Evolutionary conservation across 2,329 filamentous ascomycete species (phyloP), one percentile per base, ranked within the genome.

Genomic region (Venturia asperata): DNA sequence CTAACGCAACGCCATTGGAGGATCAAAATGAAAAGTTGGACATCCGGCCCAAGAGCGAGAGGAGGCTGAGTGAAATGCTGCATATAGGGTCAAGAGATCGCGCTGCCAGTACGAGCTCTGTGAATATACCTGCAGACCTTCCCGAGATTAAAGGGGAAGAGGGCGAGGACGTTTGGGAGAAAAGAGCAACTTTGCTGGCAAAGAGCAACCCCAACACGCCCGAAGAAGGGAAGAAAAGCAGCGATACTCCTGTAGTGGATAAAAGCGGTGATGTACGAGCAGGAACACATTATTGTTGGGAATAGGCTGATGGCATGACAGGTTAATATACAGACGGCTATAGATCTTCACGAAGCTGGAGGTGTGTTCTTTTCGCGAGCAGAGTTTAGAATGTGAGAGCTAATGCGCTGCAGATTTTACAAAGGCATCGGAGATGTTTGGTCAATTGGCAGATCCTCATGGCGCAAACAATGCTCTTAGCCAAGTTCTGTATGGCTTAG

Each of bases 401-500:
- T 60, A 45, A 62, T 37, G 49, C 21, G 37, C 58, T 55, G 42
- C 7, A 83, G 83, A 94, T 67, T 82, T 96, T 65, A 85, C 86
- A 71, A 78, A 82, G 71, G 94, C 92, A 64, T 97, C 94, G n/a
- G 80, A 81, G 63, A 85, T 97, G 77, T 99, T 99, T 77, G 89
- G 86, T 37, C 81, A 82, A 67, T 81, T 99, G 70, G 94, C 94
- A 64, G 88, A 96, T 74, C 90, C 90, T 0, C 82, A 86, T 64
- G 92, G 91, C 30, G 85, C 88, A 62, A 96, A 97, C 74, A 96
- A 97, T 77, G 90, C 94, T 49, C 82, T 99, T 68, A 94, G 91
- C 72, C 93, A 99, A 78, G 94, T 99, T 43, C 83, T 99, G 64
- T 99, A 96, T 74, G 94, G 94, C 3, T 88, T 99, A 66, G 92